phyloP scores from a whole-genome alignment of 805 yeast species.

The Barnettozyma siamensis region DNA sequence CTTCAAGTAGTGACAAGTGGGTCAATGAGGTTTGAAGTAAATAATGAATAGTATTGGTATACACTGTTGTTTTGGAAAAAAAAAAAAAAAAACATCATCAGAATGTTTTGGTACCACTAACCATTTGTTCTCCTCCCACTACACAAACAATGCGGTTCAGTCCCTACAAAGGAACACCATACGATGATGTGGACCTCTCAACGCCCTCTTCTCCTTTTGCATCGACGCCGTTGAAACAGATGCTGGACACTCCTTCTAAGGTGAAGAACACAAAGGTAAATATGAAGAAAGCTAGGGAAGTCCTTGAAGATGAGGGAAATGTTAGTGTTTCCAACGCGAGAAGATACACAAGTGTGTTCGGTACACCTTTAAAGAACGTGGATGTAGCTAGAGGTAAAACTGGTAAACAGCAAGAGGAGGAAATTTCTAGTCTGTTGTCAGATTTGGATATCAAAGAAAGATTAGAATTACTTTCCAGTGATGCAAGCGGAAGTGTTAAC shows the following conservation, averaged over 20 bases:
- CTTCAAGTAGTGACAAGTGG: too few species aligned
- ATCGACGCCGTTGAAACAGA: conserved; percentile 20
- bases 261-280: conserved; percentile 1
- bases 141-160: conserved; percentile 13
- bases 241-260: conserved; percentile 6
- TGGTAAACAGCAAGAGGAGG: too few species aligned
- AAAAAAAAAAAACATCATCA: too few species aligned
- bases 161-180: conserved; percentile 11
- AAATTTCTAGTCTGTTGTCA: conserved; percentile 13
- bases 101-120: too few species aligned
- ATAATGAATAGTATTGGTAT: too few species aligned
- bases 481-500: background rate
- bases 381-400: too few species aligned
- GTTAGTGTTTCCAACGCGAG: background rate
- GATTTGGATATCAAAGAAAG: conserved; percentile 18
- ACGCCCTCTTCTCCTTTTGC: conserved; percentile 2
- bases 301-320: too few species aligned
- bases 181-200: conserved; percentile 3
- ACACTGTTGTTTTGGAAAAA: too few species aligned
- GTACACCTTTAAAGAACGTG: background rate
- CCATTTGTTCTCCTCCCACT: too few species aligned
- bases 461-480: conserved; percentile 10
- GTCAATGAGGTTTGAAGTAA: too few species aligned
- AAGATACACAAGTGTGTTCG: conserved; percentile 1
- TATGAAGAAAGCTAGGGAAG: too few species aligned